Evolutionary conservation across 1,284 basidiomycete genomes (phyloP), one percentile per base, ranked within the genome.

Genomic region (Phlebopus sp.): DNA sequence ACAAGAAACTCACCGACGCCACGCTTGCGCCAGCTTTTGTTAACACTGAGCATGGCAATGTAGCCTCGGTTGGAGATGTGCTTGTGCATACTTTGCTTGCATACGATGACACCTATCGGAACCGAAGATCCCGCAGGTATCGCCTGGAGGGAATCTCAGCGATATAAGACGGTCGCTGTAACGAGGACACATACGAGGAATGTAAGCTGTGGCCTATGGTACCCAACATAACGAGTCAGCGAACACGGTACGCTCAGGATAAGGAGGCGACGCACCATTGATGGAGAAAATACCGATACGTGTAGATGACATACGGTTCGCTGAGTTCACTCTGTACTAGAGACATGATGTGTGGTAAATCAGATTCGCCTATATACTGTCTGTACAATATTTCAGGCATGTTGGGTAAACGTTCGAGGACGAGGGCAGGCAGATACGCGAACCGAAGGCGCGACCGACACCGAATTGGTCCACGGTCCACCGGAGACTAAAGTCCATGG

Each of bases 41-140:
- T 78, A 19, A 96, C 92, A 57, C 89, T 92, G 46, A 99, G 80
- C 97, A 99, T 99, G 25, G 94, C 96, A 51, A 99, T 97, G 65
- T 99, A 99, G 4, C 96, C 96, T 59, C 96, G 73, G 69, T 92
- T 90, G 4, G 82, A 74, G 46, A 77, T 73, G 57, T 86, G 82
- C 52, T 78, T 76, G 68, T 97, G 95, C 62, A 79, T 75, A 58
- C 92, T 93, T 67, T 96, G 90, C 73, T 98, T 98, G 79, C 92
- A 95, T 23, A 99, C 89, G 51, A 99, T 90, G 4, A 92, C 92
- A 17, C 92, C 96, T 55, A 97, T 82, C 10, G 92, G 86, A 18
- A 72, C 68, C 37, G 76, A 59, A 14, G 77, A 70, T 47, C 77
- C 76, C 49, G 70, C 70, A 1, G 83, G 75, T 21, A 65, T 63